These are phyloP conservation scores for Sporothrix mexicana DNA, from an alignment of 2,329 filamentous ascomycete species.

Conservation along the genomic window DNA sequence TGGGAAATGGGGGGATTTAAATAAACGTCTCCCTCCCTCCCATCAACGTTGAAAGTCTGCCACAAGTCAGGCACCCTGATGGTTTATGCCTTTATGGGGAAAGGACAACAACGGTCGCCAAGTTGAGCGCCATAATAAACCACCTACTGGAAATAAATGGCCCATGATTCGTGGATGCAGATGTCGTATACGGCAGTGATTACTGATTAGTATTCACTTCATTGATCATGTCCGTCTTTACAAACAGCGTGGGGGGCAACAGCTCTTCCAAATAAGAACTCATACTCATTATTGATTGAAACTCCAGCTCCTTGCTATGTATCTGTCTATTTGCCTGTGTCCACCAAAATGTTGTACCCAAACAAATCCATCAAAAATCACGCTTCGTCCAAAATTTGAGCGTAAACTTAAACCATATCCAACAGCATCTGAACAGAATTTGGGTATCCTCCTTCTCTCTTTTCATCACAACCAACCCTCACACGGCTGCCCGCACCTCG, in stretches of 20 bases:
- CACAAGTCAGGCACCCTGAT: background rate
- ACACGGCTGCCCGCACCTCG: constrained; percentile 18
- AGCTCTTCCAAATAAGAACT: too few relatives aligned
- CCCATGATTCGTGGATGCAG: background rate
- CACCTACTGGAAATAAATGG: background rate
- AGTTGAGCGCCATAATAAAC: too few relatives aligned
- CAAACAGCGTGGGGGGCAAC: background rate
- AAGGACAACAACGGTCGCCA: background rate
- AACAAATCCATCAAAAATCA: too few relatives aligned
- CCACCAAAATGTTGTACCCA: too few relatives aligned
- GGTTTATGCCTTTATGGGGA: background rate
- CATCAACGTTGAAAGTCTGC: background rate
- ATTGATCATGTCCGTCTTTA: background rate
- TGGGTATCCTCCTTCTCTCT: background rate
- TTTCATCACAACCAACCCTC: too few relatives aligned
- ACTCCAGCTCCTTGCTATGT: too few relatives aligned
- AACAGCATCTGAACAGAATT: background rate
- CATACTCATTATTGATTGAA: too few relatives aligned
- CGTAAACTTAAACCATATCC: too few relatives aligned
- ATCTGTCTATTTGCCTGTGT: too few relatives aligned
- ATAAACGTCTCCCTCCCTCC: background rate
- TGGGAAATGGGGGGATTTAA: background rate
- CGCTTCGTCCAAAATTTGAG: too few relatives aligned
- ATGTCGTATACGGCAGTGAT: too few relatives aligned
- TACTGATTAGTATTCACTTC: background rate